These are phyloP conservation scores for Clonostachys byssicola DNA, from an alignment of 2,329 filamentous ascomycete genomes.

Conservation along the genomic window DNA sequence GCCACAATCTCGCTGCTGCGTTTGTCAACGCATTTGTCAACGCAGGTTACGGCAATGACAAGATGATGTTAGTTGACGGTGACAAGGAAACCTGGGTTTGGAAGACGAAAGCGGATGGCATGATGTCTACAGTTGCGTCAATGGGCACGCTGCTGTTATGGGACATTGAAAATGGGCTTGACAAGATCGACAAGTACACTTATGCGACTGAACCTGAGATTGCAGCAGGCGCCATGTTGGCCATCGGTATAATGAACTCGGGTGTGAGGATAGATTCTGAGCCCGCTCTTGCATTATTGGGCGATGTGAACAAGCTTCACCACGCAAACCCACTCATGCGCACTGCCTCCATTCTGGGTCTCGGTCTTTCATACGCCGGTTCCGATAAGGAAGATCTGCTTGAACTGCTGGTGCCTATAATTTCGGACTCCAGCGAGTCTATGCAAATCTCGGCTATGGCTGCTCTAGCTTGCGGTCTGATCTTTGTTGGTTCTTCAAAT, in stretches of 20 bases:
- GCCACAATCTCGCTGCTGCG: constrained; percentile 90
- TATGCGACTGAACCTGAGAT: constrained; percentile 77
- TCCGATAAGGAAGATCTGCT: constrained; percentile 89
- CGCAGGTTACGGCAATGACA: constrained; percentile 90
- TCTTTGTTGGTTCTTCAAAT: constrained; percentile 90
- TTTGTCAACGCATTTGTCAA: constrained; percentile 98
- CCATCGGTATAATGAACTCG: constrained; percentile 93
- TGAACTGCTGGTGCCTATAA: constrained; percentile 79
- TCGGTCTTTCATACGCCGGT: constrained; percentile 90
- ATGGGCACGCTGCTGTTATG: constrained; percentile 87
- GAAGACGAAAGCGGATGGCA: constrained; percentile 98
- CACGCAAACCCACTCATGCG: constrained; percentile 74
- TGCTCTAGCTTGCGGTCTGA: constrained; percentile 81
- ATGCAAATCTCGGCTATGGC: constrained; percentile 98
- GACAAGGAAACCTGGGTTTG: constrained; percentile 94
- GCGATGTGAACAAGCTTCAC: constrained; percentile 74
- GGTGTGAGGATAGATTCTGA: constrained; percentile 88
- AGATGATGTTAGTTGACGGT: constrained; percentile 92
- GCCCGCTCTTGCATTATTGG: constrained; percentile 81
- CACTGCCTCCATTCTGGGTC: constrained; percentile 88
- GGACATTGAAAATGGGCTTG: constrained; percentile 88
- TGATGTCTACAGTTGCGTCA: constrained; percentile 94
- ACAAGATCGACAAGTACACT: constrained; percentile 93
- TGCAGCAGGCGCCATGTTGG: constrained; percentile 85
- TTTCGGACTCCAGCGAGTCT: constrained; percentile 76